Base-by-base conservation (phyloP, 129 eudicot genomes). In the Escallonia herrerae region DNA sequence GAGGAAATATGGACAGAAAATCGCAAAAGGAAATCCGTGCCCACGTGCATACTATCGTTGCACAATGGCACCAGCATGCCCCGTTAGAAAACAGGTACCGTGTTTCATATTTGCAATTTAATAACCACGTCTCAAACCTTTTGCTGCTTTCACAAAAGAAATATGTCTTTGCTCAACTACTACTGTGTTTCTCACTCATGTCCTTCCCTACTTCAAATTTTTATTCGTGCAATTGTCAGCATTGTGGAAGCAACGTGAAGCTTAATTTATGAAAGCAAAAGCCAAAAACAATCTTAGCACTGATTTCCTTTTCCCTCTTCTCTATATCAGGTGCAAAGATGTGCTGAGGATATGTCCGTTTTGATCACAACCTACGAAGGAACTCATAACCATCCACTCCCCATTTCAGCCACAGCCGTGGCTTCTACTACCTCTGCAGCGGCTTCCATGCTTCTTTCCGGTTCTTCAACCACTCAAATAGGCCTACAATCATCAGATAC, bases 1-100 rank as follows among this genome's bases (percentile, higher is more conserved):
- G 97, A 80, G 97, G 40, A 90, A 90, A 80, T 90, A 90, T 54
- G 97, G 97, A 40, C 97, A 90, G 69, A 87, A 90, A 59, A 87
- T 82, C 45, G 82, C 97, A 2, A 91, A 84, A 67, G 97, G 97
- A 44, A 91, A 91, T 70, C 97, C 95, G 12, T 91, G 95, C 71
- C 95, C 97, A 5, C 77, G 97, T 68, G 95, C 97, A 0, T 91
- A 91, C 75, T 91, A 87, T 68, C 87, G 95, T 51, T 91, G 95
- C 77, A 86, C 97, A 22, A 81, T 87, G 65, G 87, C 90, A 10
- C 82, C 87, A 41, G 76, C 84, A 10, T 91, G 97, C 40, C 95
- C 97, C 0, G 95, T 91, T 39, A 80, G 95, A 72, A 91, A 91
- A 82, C 97, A 91, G 80, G 95, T 86, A 81, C 4, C 40, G 11